Evolutionary conservation across 2,329 filamentous ascomycete genomes (phyloP), one percentile per base, ranked within the genome.

Genomic region (Aphanoascus verrucosus): DNA sequence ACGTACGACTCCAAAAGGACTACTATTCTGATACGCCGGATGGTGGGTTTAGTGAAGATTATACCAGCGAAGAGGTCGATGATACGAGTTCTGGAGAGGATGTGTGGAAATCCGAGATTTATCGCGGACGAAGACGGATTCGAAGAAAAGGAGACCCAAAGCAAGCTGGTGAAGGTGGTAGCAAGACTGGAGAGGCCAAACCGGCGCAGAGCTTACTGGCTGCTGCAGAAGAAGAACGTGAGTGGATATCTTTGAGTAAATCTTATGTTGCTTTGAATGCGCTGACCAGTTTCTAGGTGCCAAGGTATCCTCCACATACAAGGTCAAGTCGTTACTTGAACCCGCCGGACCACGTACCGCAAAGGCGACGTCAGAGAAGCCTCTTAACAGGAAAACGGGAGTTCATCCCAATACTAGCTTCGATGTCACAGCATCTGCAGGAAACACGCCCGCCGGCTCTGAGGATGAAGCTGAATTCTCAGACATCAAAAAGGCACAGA

Each of bases 401-500:
- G 80, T 93, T 9, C 90, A 94, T 65, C 90, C 90, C 1, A 81
- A 82, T 51, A 94, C 87, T 9, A 93, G 84, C 65, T 96, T 90
- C 65, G 90, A 95, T 63, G 74, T 83, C 55, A 76, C 79, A 12
- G 78, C 78, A 71, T 69, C 84, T 72, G 72, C 73, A 31, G 60
- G 74, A 41, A 75, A 76, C 2, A 82, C 80, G 0, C 81, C 81
- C 0, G 77, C 89, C 54, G 85, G 88, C 58, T 94, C 88, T 1
- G 93, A 97, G 55, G 84, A 89, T 32, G 89, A 95, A 66, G 85
- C 84, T 20, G 87, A 94, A 54, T 75, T 90, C 47, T 83, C 82
- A 28, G 90, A 95, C 60, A 87, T 97, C 61, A 87, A 86, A 68
- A 81, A 85, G 34, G 93, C 93, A 0, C 93, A 97, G 68, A 87